Evolutionary conservation across 2,329 filamentous ascomycete species (phyloP).

Genomic region (Dothistroma pini): DNA sequence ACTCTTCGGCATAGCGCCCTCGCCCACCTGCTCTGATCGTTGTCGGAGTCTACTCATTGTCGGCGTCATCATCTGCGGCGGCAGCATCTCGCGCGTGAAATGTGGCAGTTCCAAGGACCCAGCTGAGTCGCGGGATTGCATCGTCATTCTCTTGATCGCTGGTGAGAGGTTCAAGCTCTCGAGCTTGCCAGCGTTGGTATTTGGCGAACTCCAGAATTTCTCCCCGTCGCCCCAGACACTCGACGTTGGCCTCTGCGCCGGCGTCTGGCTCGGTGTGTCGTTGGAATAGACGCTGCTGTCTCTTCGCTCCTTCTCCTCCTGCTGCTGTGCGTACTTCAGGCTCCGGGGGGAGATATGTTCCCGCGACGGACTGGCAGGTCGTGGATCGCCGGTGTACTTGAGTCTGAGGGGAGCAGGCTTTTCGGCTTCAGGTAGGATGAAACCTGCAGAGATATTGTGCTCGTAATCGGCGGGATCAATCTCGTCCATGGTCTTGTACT

Average conservation of each 20-base stretch:
- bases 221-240: conserved; percentile 37
- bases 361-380: neutral
- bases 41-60: conserved; percentile 5
- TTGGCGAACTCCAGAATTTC: conserved; percentile 26
- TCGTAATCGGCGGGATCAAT: conserved; percentile 24
- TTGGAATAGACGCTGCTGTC: conserved; percentile 1
- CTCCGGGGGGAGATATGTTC: neutral
- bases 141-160: neutral
- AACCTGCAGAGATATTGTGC: conserved; percentile 26
- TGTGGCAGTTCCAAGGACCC: neutral
- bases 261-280: neutral
- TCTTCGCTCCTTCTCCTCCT: neutral
- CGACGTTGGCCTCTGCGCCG: conserved; percentile 29
- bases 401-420: neutral
- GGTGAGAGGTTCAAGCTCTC: neutral
- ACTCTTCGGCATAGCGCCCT: conserved; percentile 42
- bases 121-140: neutral
- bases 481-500: conserved; percentile 24
- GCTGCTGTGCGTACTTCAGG: neutral
- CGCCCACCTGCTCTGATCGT: neutral
- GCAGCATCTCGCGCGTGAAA: neutral
- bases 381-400: conserved; percentile 1
- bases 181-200: conserved; percentile 4
- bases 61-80: conserved; percentile 3
- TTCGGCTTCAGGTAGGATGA: conserved; percentile 10